phyloP scores from a whole-genome alignment of 2,329 filamentous ascomycete species.

The Fusarium pilosicola region DNA sequence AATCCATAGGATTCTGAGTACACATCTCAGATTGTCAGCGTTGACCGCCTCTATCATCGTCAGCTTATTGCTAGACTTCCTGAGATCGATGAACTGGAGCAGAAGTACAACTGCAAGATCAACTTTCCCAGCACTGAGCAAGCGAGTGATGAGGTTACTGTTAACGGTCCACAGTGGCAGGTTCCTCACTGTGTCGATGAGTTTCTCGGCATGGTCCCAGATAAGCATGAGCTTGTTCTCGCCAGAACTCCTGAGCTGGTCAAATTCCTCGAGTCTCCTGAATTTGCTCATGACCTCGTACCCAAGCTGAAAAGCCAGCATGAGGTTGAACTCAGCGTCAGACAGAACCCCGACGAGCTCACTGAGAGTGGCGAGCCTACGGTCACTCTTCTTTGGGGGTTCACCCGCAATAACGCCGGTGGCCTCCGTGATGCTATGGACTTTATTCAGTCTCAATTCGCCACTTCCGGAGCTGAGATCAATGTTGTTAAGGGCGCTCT shows the following conservation, averaged over 20 bases:
- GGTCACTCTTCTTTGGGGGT: slow-evolving; percentile 76
- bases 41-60: slow-evolving; percentile 94
- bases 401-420: slow-evolving; percentile 97
- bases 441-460: slow-evolving; percentile 86
- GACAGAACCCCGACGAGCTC: slow-evolving; percentile 68
- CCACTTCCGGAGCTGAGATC: slow-evolving; percentile 88
- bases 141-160: slow-evolving; percentile 94
- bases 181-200: slow-evolving; percentile 96
- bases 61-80: slow-evolving; percentile 88
- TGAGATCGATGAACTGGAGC: slow-evolving; percentile 94
- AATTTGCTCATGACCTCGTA: slow-evolving; percentile 83
- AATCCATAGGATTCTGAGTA: slow-evolving; percentile 86
- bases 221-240: slow-evolving; percentile 91
- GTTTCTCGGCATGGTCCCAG: slow-evolving; percentile 96
- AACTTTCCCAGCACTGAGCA: slow-evolving; percentile 97
- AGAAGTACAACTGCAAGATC: slow-evolving; percentile 99
- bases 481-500: slow-evolving; percentile 93
- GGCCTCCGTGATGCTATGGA: slow-evolving; percentile 96
- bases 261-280: slow-evolving; percentile 82
- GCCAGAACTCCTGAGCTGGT: slow-evolving; percentile 79
- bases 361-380: slow-evolving; percentile 68
- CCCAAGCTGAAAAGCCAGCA: slow-evolving; percentile 90
- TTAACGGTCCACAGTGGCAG: slow-evolving; percentile 97
- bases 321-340: slow-evolving; percentile 85
- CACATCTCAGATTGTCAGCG: slow-evolving; percentile 90